Evolutionary conservation across 305 asterid genomes (phyloP), one percentile per base, ranked within the genome.

Genomic region (Fraxinus albicans): DNA sequence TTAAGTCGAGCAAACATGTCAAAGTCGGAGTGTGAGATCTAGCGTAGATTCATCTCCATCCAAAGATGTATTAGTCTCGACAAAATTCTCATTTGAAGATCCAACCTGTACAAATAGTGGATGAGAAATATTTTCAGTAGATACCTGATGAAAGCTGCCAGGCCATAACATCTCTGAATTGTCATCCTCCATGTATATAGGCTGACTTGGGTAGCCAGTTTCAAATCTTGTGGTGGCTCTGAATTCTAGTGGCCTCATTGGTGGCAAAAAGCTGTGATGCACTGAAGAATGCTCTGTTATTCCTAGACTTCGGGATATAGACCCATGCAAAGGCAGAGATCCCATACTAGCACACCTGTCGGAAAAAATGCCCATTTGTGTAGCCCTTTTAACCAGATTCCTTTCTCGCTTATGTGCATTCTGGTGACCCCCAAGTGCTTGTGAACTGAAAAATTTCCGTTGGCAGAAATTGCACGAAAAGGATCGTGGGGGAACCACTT

Each of bases 331-430:
- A 15, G 86, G 86, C 34, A 83, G 83, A 0, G 86, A 79, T 12
- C 83, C 86, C 17, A 83, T 63, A 72, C 79, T 84, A 25, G 82
- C 81, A 1, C 76, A 76, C 84, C 84, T 84, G n/a, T 84, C 86
- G 0, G 84, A 84, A 25, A 84, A 53, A 77, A 84, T 84, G 40
- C 84, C 84, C 86, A 80, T 84, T 47, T 77, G 81, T 77, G 81
- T 63, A 2, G 84, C 86, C 74, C 84, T 76, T 73, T 84, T 84
- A 3, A 84, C 84, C 33, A 84, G 29, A 34, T 81, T 80, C 53
- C 84, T 76, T 36, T 84, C 84, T 72, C 87, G 72, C 82, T 80
- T 84, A 67, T 84, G 86, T 8, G 86, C 86, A 47, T 84, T 84
- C 31, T 84, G 86, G 60, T 84, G 83, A 6, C 86, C 86, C 13